These are phyloP conservation scores for Escovopsis sp. DNA, from an alignment of 2,329 filamentous ascomycete genomes.

Conservation along the genomic window DNA sequence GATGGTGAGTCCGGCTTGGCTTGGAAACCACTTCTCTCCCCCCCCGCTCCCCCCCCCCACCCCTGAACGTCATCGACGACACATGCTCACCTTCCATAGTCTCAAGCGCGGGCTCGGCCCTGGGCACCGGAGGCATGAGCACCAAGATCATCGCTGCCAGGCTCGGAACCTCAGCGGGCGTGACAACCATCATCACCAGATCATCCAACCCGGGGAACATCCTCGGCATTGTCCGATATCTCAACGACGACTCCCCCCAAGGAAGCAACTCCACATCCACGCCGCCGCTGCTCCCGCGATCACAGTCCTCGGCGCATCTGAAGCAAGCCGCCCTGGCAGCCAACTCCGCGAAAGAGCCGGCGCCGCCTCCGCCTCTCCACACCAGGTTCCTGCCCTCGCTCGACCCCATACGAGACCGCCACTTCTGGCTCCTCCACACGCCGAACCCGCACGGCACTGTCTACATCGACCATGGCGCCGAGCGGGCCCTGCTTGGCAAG, in stretches of 20 bases:
- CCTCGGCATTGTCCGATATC: constrained; percentile 66
- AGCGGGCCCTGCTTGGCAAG: constrained; percentile 64
- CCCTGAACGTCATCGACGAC: not conserved
- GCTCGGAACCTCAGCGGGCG: constrained; percentile 82
- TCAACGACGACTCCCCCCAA: not conserved
- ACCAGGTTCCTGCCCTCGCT: constrained; percentile 81
- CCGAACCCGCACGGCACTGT: constrained; percentile 78
- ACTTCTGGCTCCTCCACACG: constrained; percentile 94
- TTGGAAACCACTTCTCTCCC: too few species aligned
- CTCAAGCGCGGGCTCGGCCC: constrained; percentile 70
- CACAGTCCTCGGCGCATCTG: constrained; percentile 19
- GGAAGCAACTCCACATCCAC: constrained; percentile 5
- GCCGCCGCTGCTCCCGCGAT: constrained; percentile 7
- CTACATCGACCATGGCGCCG: constrained; percentile 85
- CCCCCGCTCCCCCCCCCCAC: not conserved
- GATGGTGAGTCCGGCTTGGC: too few species aligned
- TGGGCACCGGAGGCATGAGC: constrained; percentile 93
- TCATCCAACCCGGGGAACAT: constrained; percentile 93
- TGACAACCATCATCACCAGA: constrained; percentile 88
- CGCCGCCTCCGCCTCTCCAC: constrained; percentile 51
- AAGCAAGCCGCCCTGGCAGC: constrained; percentile 28
- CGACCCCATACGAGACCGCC: constrained; percentile 77
- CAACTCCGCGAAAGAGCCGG: constrained; percentile 16
- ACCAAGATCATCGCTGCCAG: constrained; percentile 93
- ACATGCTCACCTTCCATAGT: constrained; percentile 35